phyloP scores from a whole-genome alignment of 2,329 filamentous ascomycete genomes.

The Monosporascus sp. region DNA sequence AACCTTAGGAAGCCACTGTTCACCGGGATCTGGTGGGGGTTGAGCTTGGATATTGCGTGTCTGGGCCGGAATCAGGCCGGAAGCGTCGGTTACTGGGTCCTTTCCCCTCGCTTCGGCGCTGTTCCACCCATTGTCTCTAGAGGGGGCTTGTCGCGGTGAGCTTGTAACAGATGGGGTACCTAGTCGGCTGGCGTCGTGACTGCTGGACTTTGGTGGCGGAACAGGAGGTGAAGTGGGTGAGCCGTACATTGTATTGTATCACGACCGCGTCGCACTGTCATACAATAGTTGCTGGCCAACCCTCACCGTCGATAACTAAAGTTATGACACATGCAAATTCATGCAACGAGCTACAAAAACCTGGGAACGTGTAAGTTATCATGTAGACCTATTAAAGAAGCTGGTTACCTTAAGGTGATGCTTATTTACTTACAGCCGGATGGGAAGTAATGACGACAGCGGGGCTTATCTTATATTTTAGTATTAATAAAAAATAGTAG shows the following conservation, averaged over 20 bases:
- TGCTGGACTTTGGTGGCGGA: constrained; percentile 66
- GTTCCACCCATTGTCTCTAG: constrained; percentile 22
- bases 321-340: too few relatives aligned
- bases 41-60: constrained; percentile 21
- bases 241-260: constrained; percentile 21
- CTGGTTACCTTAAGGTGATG: too few relatives aligned
- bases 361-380: too few relatives aligned
- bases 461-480: too few relatives aligned
- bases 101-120: constrained; percentile 17
- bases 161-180: constrained; percentile 53
- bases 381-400: too few relatives aligned
- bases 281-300: too few relatives aligned
- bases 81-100: constrained; percentile 17
- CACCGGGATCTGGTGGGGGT: constrained; percentile 51
- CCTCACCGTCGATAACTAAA: constrained; percentile 3
- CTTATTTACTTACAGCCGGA: too few relatives aligned
- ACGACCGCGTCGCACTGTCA: too few relatives aligned
- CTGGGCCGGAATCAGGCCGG: constrained; percentile 25
- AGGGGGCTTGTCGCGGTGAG: constrained; percentile 37
- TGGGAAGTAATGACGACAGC: too few relatives aligned
- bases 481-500: too few relatives aligned
- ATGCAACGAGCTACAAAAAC: too few relatives aligned
- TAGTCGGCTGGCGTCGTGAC: constrained; percentile 62
- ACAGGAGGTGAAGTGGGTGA: constrained; percentile 56
- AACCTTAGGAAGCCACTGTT: constrained; percentile 72